Evolutionary conservation across 2,329 filamentous ascomycete species (phyloP).

Genomic region (Sarocladium brachiariae): DNA sequence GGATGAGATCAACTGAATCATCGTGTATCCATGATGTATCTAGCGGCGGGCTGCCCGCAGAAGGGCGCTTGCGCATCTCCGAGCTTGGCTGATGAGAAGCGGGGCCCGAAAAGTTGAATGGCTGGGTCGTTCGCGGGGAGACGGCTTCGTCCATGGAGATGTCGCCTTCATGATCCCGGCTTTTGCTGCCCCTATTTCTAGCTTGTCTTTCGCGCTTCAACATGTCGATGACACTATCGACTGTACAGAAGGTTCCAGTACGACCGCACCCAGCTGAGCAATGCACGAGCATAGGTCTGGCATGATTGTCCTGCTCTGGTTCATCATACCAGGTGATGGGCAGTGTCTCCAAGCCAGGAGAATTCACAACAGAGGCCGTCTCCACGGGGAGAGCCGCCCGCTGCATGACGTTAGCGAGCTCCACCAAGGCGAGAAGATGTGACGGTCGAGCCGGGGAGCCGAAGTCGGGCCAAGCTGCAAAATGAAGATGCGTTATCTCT

Average conservation of each 20-base stretch:
- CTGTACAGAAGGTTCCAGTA: slow-evolving; percentile 93
- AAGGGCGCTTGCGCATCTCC: slow-evolving; percentile 12
- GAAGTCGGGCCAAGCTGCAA: slow-evolving; percentile 96
- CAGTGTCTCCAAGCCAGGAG: slow-evolving; percentile 20
- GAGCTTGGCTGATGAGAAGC: slow-evolving; percentile 13
- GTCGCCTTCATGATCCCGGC: slow-evolving; percentile 35
- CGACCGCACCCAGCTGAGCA: slow-evolving; percentile 94
- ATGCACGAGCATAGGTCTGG: slow-evolving; percentile 79
- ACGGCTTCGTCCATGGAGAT: slow-evolving; percentile 34
- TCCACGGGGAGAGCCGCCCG: slow-evolving; percentile 46
- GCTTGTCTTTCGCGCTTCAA: slow-evolving; percentile 70
- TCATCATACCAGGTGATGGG: slow-evolving; percentile 48
- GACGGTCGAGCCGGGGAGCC: slow-evolving; percentile 83
- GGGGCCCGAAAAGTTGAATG: slow-evolving; percentile 17
- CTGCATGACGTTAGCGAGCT: slow-evolving; percentile 73
- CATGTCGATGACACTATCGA: slow-evolving; percentile 95
- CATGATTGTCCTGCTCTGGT: slow-evolving; percentile 44
- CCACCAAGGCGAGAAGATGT: slow-evolving; percentile 82
- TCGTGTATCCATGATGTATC: slow-evolving; percentile 62
- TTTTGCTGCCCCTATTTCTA: slow-evolving; percentile 17
- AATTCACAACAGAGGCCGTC: slow-evolving; percentile 29
- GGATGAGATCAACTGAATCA: slow-evolving; percentile 70
- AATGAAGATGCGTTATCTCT: slow-evolving; percentile 91
- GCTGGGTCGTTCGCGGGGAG: slow-evolving; percentile 22
- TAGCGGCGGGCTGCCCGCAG: slow-evolving; percentile 14